phyloP scores from a whole-genome alignment of 495 filamentous ascomycete genomes.

The Aspergillus leporis region DNA sequence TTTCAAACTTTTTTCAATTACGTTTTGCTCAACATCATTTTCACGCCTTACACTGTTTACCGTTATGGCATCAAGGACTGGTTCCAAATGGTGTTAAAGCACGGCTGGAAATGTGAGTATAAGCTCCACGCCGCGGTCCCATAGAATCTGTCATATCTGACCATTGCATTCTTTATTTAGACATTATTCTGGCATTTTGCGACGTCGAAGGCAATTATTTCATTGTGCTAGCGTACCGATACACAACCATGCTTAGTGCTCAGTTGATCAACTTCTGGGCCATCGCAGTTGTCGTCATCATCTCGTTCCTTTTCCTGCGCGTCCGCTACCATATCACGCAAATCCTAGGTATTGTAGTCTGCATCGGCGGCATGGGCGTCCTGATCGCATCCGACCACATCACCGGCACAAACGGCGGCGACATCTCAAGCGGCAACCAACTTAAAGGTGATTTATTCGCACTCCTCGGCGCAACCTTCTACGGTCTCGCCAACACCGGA shows the following conservation, averaged over 20 bases:
- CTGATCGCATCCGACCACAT: slow-evolving; percentile 87
- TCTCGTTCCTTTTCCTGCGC: slow-evolving; percentile 77
- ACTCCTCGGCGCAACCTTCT: slow-evolving; percentile 83
- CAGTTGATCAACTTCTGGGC: slow-evolving; percentile 99
- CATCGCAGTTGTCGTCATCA: slow-evolving; percentile 85
- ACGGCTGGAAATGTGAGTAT: slow-evolving; percentile 80
- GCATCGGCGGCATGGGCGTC: slow-evolving; percentile 89
- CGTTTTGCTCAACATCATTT: slow-evolving; percentile 77
- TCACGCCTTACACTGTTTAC: slow-evolving; percentile 80
- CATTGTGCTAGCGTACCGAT: slow-evolving; percentile 88
- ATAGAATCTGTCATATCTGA: background rate
- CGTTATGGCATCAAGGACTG: slow-evolving; percentile 75
- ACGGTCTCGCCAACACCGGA: slow-evolving; percentile 84
- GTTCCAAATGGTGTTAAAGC: slow-evolving; percentile 56
- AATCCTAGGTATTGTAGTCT: slow-evolving; percentile 82
- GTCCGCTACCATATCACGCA: slow-evolving; percentile 89
- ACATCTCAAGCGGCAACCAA: slow-evolving; percentile 57
- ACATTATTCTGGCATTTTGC: slow-evolving; percentile 86
- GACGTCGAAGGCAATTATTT: slow-evolving; percentile 99
- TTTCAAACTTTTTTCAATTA: slow-evolving; percentile 98
- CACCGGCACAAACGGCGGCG: slow-evolving; percentile 63
- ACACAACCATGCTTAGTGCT: slow-evolving; percentile 86
- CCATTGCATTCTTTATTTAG: slow-evolving; percentile 21
- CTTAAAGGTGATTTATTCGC: slow-evolving; percentile 93
- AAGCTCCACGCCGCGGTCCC: background rate